Base-by-base conservation (phyloP, 768 basidiomycete species). In the Amanita exitialis region DNA sequence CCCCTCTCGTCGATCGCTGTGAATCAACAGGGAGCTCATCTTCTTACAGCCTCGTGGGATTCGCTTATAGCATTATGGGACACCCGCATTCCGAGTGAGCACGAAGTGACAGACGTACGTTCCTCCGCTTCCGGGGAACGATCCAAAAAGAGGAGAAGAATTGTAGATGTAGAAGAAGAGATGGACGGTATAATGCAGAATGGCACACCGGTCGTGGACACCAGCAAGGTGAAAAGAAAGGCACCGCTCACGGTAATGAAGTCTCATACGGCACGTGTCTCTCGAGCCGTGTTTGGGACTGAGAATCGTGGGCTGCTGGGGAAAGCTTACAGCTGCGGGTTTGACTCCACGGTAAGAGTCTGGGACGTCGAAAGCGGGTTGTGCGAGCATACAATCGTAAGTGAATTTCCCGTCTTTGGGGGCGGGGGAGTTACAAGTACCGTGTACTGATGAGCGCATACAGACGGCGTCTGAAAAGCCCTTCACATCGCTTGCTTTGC, bases 21-120 rank as follows among this genome's bases (percentile, higher is more conserved):
- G 0, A 78, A 79, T 51, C 32, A 63, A 6, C 58, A 72, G 7
- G 82, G 86, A 2, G 69, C 76, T 2, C 77, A 82, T 53, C 69
- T 98, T 15, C 70, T 98, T 30, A 92, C 91, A 0, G 76, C 86
- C 0, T 87, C 87, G 0, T 94, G 92, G 91, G 94, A 99, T 59
- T 74, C 78, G 7, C 72, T 92, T 13, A 74, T 98, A 51, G 90
- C 91, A 2, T 58, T 93, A 4, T 98, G 84, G 85, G 80, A 84
- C 54, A 82, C 81, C 3, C 59, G 62, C 1, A 70, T 86, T 30
- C 83, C 90, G 0, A 57, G 65, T 0, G 64, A 71, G 4, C 69
- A 72, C n/a, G 66, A 69, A 47, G 18, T n/a, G 3, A 28, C 12
- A 16, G 50, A 51, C 25, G 21, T 51, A 15, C 49, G 49, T 15